Base-by-base conservation (phyloP, 2,329 filamentous ascomycete species). In the Fusarium hostae region DNA sequence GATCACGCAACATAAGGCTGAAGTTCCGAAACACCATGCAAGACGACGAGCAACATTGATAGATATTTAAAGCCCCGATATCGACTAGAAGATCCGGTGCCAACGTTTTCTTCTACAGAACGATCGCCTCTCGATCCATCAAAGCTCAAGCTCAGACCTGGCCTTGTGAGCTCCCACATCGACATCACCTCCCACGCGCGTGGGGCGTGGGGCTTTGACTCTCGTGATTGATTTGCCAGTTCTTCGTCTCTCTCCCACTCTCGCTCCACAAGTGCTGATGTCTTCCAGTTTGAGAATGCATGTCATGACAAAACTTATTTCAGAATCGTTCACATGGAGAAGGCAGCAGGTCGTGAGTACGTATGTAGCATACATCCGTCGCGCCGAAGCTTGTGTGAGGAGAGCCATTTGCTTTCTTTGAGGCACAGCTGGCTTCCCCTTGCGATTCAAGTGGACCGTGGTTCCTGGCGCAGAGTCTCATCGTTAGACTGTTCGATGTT, bases 231-330 rank as follows among this genome's bases (percentile, higher is more conserved):
- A 76, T 77, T 77, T 76, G 75, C 73, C 66, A 73, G 57, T 37
- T 66, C 16, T 56, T 62, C 65, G n/a, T 24, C 57, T 45, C 45
- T 73, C 75, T 77, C 75, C 75, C 75, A 76, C 75, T 73, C 71
- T 76, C 75, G 62, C 70, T 77, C 75, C 75, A 75, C 75, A 74
- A 69, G 63, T 60, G 73, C 75, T 77, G 75, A 77, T 77, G 73
- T 52, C 62, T 60, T 48, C 51, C 63, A 72, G 59, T 65, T 66
- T 66, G 45, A 59, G 57, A 68, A 61, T 73, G 66, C 70, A 76
- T 65, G 32, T 37, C 75, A 77, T 77, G 75, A 77, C 75, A 77
- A 77, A 77, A 77, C 75, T 67, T 67, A 74, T 74, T 77, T 75
- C 65, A 66, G 69, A 77, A 73, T 63, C 47, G 63, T 69, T 75